Conservation (phyloP, 352 stramenopile genomes). For the Globisporangium parvum region DNA sequence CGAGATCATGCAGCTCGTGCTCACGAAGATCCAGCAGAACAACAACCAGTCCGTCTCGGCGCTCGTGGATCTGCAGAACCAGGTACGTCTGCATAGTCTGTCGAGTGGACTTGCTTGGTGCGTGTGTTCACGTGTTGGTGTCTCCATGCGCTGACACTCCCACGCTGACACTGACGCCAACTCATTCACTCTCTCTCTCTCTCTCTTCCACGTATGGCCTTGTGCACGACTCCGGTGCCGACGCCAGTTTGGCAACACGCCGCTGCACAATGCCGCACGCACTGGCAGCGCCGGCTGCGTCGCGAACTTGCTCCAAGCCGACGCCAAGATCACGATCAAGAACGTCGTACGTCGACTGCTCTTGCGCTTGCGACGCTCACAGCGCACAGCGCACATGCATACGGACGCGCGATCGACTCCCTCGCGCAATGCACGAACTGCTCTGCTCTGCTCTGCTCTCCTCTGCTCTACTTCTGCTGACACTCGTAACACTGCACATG, state of each 20-base stretch:
- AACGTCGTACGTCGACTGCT: slow-evolving; percentile 40
- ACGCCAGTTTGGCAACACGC: slow-evolving; percentile 72
- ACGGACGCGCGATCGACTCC: neutral
- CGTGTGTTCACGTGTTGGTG: no score
- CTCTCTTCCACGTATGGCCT: no score
- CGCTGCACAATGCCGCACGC: slow-evolving; percentile 64
- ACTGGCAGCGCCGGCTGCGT: slow-evolving; percentile 47
- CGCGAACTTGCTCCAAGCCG: slow-evolving; percentile 38
- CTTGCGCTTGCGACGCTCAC: neutral
- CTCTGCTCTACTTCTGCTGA: no score
- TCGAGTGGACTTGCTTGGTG: no score
- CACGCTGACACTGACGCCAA: no score
- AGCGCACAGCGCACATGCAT: no score
- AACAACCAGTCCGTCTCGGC: slow-evolving; percentile 22
- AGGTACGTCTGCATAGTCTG: no score
- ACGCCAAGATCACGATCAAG: slow-evolving; percentile 30
- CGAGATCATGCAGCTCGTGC: slow-evolving; percentile 41
- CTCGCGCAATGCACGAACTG: neutral
- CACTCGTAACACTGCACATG: neutral
- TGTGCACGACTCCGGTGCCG: neutral
- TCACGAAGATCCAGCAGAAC: slow-evolving; percentile 47
- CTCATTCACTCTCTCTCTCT: neutral
- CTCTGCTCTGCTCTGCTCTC: neutral
- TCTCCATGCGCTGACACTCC: no score
- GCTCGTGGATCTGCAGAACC: slow-evolving; percentile 56